A percentile compares a stretch with the other conserved stretches of the same genome.
These are phyloP conservation scores for Diaporthe australafricana DNA, from an alignment of 2,329 filamentous ascomycete genomes.

Conservation along the genomic window DNA sequence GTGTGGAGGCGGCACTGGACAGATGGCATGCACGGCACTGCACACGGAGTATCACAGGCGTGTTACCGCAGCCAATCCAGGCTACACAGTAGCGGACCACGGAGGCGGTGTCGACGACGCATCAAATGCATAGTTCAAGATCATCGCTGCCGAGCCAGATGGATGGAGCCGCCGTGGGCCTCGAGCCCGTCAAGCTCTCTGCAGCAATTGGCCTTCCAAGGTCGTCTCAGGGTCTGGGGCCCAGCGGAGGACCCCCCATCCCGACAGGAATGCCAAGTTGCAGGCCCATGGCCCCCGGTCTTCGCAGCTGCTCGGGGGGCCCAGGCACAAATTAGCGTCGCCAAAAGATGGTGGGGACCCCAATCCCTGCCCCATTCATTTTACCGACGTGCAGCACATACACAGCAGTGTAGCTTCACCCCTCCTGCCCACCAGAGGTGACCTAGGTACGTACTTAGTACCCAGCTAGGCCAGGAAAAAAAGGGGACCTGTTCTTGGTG, in stretches of 20 bases:
- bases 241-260: conserved; percentile 17
- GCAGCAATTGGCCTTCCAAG: conserved; percentile 20
- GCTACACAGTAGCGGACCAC: conserved; percentile 15
- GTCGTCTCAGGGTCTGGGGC: conserved; percentile 19
- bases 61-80: conserved; percentile 21
- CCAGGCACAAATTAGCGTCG: conserved; percentile 28
- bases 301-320: conserved; percentile 1
- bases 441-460: conserved; percentile 18
- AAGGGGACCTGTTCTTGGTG: conserved; percentile 34
- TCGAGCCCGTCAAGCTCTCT: not conserved
- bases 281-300: conserved; percentile 27
- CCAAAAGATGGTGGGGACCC: conserved; percentile 29
- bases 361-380: conserved; percentile 35
- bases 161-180: conserved; percentile 27
- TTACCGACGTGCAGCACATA: conserved; percentile 29
- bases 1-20: not conserved
- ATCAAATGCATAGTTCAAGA: conserved; percentile 23
- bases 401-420: conserved; percentile 23
- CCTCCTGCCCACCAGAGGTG: conserved; percentile 19
- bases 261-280: conserved; percentile 25
- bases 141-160: conserved; percentile 29
- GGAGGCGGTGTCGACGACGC: conserved; percentile 20
- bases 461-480: conserved; percentile 9
- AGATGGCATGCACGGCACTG: conserved; percentile 20
- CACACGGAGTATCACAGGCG: conserved; percentile 16